phyloP scores from a whole-genome alignment of 768 basidiomycete genomes.

The Neoboletus brunneissimus region DNA sequence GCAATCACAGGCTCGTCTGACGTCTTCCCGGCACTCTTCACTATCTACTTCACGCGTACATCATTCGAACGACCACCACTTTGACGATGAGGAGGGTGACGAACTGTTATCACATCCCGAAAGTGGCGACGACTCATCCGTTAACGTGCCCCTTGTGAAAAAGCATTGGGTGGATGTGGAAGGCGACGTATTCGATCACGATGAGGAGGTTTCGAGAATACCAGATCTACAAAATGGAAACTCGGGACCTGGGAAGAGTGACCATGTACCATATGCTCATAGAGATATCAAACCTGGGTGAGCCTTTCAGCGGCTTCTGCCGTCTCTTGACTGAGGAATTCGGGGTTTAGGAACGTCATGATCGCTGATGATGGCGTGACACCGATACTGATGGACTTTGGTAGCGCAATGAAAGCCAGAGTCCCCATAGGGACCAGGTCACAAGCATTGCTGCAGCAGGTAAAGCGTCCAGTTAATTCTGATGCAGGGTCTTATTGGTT shows the following conservation, averaged over 20 bases:
- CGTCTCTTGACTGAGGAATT: conserved; percentile 3
- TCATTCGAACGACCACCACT: conserved; percentile 29
- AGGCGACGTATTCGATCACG: conserved; percentile 72
- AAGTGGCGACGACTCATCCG: conserved; percentile 49
- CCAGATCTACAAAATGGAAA: conserved; percentile 40
- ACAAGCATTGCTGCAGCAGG: conserved; percentile 88
- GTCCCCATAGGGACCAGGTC: conserved; percentile 78
- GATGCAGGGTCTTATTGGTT: neutral
- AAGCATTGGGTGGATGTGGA: conserved; percentile 50
- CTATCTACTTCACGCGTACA: conserved; percentile 25
- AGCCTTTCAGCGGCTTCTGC: conserved; percentile 27
- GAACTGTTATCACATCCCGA: conserved; percentile 75
- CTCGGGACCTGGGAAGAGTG: conserved; percentile 39
- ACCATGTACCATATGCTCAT: conserved; percentile 89
- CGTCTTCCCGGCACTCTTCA: conserved; percentile 10
- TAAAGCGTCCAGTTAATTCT: conserved; percentile 28
- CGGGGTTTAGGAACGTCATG: conserved; percentile 81
- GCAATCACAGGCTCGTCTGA: conserved; percentile 22
- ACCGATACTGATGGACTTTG: conserved; percentile 98
- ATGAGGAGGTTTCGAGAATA: conserved; percentile 49
- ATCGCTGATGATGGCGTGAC: conserved; percentile 81
- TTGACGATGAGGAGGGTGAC: conserved; percentile 60
- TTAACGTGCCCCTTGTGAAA: conserved; percentile 59
- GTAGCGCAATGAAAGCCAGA: conserved; percentile 84
- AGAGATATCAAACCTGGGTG: conserved; percentile 96